Base-by-base conservation (phyloP, 164 flowering plant genomes). In the Magnolia kwangsiensis region DNA sequence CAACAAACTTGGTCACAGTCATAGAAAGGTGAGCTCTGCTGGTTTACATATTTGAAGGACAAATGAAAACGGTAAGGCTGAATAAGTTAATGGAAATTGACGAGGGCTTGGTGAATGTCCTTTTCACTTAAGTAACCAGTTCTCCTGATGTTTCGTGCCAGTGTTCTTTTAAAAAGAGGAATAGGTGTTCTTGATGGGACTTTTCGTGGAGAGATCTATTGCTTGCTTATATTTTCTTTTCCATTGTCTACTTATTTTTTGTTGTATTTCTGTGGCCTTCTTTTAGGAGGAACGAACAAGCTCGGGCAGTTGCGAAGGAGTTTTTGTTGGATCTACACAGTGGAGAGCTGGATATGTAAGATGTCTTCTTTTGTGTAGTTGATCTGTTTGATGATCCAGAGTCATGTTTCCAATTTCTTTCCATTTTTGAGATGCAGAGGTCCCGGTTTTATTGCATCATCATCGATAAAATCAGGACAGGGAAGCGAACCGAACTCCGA, bases 251-350 rank as follows among this genome's bases (percentile, higher is more conserved):
- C 23, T 63, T 63, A 24, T 63, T 67, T 66, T 27, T 31, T 21
- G 61, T 18, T 75, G 5, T 27, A 24, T 65, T 11, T 21, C 9
- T 71, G n/a, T 16, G 51, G 29, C 37, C 16, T 20, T 66, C 55
- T 74, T 81, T 0, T 75, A 96, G 99, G 98, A 93, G 98, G 87
- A 96, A 94, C 84, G 98, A 94, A 76, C 83, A 80, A 81, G 96
- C 99, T 68, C 87, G 86, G 50, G 84, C 85, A 80, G 75, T 80
- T 64, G 96, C 97, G 18, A 91, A 94, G 66, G 98, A 96, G 49
- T 90, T 94, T 78, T 77, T 91, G 84, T 86, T 90, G 74, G 94
- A 93, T 81, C 76, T 96, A 86, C 95, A 94, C 76, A 92, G 90
- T 82, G 97, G 95, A 71, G 82, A 89, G 5, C 66, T 96, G 82